These are phyloP conservation scores for Mycena vitilis DNA, from an alignment of 768 basidiomycete genomes.

Conservation along the genomic window DNA sequence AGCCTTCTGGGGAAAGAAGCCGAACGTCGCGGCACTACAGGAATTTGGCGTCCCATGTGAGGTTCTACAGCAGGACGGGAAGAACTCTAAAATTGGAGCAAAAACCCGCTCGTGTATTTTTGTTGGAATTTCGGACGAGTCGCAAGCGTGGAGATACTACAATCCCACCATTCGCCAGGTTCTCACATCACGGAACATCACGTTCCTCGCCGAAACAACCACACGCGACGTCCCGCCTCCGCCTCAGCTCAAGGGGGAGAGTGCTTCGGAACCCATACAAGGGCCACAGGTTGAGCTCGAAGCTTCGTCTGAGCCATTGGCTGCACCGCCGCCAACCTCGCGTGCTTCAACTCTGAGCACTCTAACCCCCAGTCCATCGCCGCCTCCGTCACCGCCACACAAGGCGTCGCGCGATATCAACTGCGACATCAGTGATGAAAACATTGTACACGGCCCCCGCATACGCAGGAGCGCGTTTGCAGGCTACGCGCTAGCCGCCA, in stretches of 20 bases:
- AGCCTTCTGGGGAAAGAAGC: constrained; percentile 31
- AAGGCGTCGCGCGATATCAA: constrained; percentile 16
- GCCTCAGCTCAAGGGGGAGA: constrained; percentile 11
- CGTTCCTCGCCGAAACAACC: constrained; percentile 7
- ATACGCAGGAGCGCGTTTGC: constrained; percentile 5
- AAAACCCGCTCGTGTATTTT: no score
- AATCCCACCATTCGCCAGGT: constrained; percentile 20
- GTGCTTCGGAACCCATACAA: no score
- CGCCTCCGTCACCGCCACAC: neutral
- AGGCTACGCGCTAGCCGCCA: constrained; percentile 32
- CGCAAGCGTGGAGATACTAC: no score
- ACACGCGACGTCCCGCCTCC: neutral
- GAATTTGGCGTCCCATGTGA: no score
- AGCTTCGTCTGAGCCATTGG: constrained; percentile 3
- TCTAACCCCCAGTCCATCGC: neutral
- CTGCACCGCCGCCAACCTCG: neutral
- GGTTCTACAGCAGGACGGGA: no score
- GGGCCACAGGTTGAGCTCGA: constrained; percentile 5
- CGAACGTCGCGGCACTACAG: constrained; percentile 28
- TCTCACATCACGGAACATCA: constrained; percentile 35
- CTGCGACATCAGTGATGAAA: constrained; percentile 13
- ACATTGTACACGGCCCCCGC: constrained; percentile 8
- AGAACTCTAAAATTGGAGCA: no score
- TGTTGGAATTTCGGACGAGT: no score
- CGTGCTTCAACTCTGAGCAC: neutral